A percentile compares a stretch with the other conserved stretches of the same genome.
These are phyloP conservation scores for Chaetomium fimeti DNA, from an alignment of 495 filamentous ascomycete genomes.

Conservation along the genomic window DNA sequence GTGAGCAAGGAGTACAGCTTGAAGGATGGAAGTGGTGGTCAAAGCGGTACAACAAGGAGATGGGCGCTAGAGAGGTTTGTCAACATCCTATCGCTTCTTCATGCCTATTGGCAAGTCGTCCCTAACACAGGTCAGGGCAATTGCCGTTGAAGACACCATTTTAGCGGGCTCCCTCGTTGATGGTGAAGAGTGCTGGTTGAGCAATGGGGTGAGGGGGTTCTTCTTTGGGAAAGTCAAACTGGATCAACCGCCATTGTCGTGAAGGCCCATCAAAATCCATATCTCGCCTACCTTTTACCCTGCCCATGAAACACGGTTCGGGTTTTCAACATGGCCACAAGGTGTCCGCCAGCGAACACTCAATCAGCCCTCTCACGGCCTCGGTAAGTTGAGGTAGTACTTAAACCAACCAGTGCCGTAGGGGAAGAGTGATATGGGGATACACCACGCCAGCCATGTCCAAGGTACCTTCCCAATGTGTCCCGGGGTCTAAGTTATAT, in stretches of 20 bases:
- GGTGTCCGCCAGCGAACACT: too few relatives aligned
- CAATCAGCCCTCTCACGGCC: too few relatives aligned
- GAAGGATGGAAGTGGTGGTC: constrained; percentile 63
- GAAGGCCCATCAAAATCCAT: background rate
- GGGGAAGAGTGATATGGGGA: too few relatives aligned
- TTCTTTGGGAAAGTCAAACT: constrained; percentile 42
- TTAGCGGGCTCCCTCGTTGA: constrained; percentile 55
- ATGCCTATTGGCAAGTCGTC: background rate
- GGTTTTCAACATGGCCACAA: too few relatives aligned
- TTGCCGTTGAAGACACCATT: constrained; percentile 63
- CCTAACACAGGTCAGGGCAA: constrained; percentile 36
- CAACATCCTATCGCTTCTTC: background rate
- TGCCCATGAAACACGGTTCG: too few relatives aligned
- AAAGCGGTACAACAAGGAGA: constrained; percentile 75
- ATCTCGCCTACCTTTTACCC: too few relatives aligned
- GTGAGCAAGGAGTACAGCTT: constrained; percentile 35
- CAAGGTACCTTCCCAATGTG: too few relatives aligned
- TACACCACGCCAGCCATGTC: too few relatives aligned
- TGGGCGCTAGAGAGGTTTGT: constrained; percentile 66
- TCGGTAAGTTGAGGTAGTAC: too few relatives aligned
- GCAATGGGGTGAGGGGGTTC: constrained; percentile 82
- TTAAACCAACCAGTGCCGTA: too few relatives aligned
- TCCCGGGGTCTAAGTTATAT: too few relatives aligned
- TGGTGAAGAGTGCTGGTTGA: constrained; percentile 79
- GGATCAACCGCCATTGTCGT: constrained; percentile 11